phyloP scores from a whole-genome alignment of 371 early-diverging fungal species.

The Synchytrium microbalum region DNA sequence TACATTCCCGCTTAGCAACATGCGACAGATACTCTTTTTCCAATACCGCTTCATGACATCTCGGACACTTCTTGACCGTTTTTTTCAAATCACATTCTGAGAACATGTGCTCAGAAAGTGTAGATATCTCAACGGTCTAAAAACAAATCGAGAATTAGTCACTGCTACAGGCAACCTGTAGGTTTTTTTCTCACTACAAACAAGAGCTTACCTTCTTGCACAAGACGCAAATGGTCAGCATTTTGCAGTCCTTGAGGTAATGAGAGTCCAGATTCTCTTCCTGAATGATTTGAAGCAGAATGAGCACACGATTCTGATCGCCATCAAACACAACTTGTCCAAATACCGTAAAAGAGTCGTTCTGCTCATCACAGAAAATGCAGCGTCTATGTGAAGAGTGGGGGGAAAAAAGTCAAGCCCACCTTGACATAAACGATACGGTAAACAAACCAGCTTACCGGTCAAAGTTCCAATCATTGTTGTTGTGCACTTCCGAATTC shows the following conservation, averaged over 20 bases:
- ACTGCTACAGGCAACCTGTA: neutral
- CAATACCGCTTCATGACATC: constrained; percentile 54
- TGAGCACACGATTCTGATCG: too few species aligned
- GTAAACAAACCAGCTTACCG: too few species aligned
- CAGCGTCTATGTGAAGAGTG: constrained; percentile 33
- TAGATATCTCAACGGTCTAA: constrained; percentile 67
- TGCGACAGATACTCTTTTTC: constrained; percentile 44
- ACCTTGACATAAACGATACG: too few species aligned
- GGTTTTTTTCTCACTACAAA: too few species aligned
- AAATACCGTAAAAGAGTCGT: constrained; percentile 58
- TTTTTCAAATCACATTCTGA: constrained; percentile 56
- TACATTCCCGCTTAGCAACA: constrained; percentile 3
- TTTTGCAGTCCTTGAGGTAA: constrained; percentile 69
- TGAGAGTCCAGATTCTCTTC: constrained; percentile 64
- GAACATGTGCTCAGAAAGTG: constrained; percentile 55
- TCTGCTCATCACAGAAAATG: constrained; percentile 70
- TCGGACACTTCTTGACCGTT: constrained; percentile 53
- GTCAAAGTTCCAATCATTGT: too few species aligned
- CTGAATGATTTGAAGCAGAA: too few species aligned
- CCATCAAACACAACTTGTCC: too few species aligned
- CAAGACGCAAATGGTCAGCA: constrained; percentile 57
- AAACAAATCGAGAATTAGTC: neutral
- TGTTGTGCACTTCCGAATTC: too few species aligned
- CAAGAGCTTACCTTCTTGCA: constrained; percentile 59
- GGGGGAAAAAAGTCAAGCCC: neutral